Conservation (phyloP, 768 basidiomycete species). For the Nevesoporus exiguus region DNA sequence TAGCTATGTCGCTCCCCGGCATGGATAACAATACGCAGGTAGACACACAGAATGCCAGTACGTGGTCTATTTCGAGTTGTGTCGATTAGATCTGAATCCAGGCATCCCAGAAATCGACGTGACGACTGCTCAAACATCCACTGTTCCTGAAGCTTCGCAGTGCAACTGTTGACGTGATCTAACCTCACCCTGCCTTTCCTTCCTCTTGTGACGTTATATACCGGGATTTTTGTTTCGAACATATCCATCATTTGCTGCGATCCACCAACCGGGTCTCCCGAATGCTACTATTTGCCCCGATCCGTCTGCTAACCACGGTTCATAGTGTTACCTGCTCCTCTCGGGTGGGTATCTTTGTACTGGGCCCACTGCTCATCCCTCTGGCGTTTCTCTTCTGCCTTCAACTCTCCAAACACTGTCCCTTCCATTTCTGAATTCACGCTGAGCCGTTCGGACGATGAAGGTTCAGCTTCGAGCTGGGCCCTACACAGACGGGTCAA, state of each 20-base stretch:
- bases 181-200: background rate
- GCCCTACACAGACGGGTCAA: slow-evolving; percentile 41
- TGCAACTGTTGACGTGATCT: slow-evolving; percentile 64
- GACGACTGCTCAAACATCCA: slow-evolving; percentile 60
- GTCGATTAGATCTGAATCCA: slow-evolving; percentile 4
- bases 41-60: slow-evolving; percentile 52
- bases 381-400: slow-evolving; percentile 69
- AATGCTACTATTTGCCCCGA: slow-evolving; percentile 8
- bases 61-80: slow-evolving; percentile 7
- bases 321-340: slow-evolving; percentile 96
- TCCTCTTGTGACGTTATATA: slow-evolving; percentile 23
- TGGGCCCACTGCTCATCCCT: slow-evolving; percentile 92
- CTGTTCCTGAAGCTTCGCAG: slow-evolving; percentile 82
- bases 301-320: slow-evolving; percentile 61
- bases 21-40: slow-evolving; percentile 80
- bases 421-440: slow-evolving; percentile 86
- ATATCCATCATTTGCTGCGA: slow-evolving; percentile 18
- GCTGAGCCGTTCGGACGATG: slow-evolving; percentile 73
- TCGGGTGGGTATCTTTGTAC: slow-evolving; percentile 81
- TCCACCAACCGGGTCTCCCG: slow-evolving; percentile 4
- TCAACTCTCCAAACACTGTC: slow-evolving; percentile 59
- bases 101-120: slow-evolving; percentile 80
- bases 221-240: slow-evolving; percentile 26
- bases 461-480: slow-evolving; percentile 61
- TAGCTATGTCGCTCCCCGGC: slow-evolving; percentile 95